A percentile compares a stretch with the other conserved stretches of the same genome.
Evolutionary conservation across 1,284 basidiomycete species (phyloP).

Genomic region (Pyrrhoderma lamaoense): DNA sequence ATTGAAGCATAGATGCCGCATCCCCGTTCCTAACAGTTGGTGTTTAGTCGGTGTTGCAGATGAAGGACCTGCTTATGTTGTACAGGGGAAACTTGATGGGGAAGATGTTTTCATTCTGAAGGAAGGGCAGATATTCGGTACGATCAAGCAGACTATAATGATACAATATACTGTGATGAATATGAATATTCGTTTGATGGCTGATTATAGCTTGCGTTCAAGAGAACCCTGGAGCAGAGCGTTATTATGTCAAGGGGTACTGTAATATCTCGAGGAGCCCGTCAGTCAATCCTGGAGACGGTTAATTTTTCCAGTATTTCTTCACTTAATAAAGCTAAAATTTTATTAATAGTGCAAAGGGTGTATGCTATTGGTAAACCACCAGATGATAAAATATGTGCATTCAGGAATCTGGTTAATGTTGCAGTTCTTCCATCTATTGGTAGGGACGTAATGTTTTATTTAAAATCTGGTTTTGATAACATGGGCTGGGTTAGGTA

Average conservation of each 20-base stretch:
- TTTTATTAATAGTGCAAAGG: constrained; percentile 53
- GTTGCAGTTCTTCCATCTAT: constrained; percentile 66
- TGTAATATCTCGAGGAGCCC: constrained; percentile 63
- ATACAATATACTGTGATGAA: background rate
- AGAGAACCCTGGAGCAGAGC: constrained; percentile 35
- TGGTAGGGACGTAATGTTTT: constrained; percentile 34
- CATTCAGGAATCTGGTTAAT: constrained; percentile 59
- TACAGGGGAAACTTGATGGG: constrained; percentile 29
- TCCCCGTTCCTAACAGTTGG: constrained; percentile 59
- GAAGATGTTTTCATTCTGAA: constrained; percentile 46
- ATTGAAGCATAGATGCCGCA: constrained; percentile 53
- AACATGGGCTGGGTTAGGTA: constrained; percentile 33
- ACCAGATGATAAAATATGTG: constrained; percentile 45
- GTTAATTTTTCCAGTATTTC: constrained; percentile 30
- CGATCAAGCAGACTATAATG: constrained; percentile 17
- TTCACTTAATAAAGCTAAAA: background rate
- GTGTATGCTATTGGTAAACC: constrained; percentile 59
- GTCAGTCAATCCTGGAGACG: constrained; percentile 65
- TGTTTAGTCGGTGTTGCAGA: constrained; percentile 73
- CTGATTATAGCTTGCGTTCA: constrained; percentile 46
- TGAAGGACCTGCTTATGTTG: constrained; percentile 59
- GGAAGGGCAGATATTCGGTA: constrained; percentile 57
- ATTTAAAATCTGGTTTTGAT: background rate
- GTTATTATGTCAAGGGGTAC: constrained; percentile 45
- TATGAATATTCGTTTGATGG: too few species aligned